Conservation (phyloP, 2,329 filamentous ascomycete species). For the Plectosphaerella plurivora region DNA sequence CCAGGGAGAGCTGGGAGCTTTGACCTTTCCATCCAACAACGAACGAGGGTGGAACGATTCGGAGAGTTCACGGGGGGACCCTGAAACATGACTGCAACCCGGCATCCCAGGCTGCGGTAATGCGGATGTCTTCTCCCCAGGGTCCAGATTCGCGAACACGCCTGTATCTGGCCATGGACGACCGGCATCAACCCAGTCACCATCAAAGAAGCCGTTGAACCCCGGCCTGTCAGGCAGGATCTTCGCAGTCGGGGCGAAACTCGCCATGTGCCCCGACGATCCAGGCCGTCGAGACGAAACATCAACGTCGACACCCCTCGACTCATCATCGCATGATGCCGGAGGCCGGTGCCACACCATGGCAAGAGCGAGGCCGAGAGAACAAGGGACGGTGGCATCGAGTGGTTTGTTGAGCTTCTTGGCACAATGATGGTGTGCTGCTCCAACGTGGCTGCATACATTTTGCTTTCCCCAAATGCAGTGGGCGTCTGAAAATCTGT, state of each 20-base stretch:
- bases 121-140: not conserved
- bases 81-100: slow-evolving; percentile 9
- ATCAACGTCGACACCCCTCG: not conserved
- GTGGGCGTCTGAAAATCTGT: too few species aligned
- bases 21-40: not conserved
- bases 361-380: not conserved
- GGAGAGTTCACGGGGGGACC: slow-evolving; percentile 1
- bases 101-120: not conserved
- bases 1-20: slow-evolving; percentile 2
- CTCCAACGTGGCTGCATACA: too few species aligned
- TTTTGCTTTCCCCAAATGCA: too few species aligned
- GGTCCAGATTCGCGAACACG: slow-evolving; percentile 1
- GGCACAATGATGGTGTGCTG: too few species aligned
- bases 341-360: not conserved
- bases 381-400: not conserved
- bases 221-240: not conserved
- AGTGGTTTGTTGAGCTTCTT: too few species aligned
- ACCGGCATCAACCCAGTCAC: not conserved
- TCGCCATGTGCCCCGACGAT: not conserved
- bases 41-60: slow-evolving; percentile 10
- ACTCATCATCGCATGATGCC: not conserved
- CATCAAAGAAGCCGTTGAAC: not conserved
- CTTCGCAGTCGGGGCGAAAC: not conserved
- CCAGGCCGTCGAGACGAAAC: not conserved
- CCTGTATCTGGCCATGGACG: not conserved